Evolutionary conservation across 106 monocot species (phyloP), one percentile per base, ranked within the genome.

Genomic region (Acorus gramineus): DNA sequence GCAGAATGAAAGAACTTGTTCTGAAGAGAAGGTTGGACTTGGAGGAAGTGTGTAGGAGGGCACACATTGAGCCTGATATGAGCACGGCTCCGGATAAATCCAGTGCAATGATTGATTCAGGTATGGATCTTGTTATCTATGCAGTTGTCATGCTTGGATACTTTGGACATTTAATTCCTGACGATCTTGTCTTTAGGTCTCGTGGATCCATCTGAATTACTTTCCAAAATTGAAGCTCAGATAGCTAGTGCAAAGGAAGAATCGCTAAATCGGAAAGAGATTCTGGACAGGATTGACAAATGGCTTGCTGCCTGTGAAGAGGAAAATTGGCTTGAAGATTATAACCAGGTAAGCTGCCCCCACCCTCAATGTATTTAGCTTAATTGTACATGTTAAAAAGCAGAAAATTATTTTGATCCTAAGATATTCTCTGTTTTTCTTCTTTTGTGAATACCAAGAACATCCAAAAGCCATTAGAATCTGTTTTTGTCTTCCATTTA

Each of bases 311-410:
- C 86, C 62, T 87, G 90, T 74, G 94, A 86, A 70, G 94, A 95
- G 70, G 94, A 95, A 74, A 78, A 68, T 46, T 95, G 94, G 94
- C 90, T 95, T 9, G 86, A 90, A 80, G 90, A 86, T 56, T 95
- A 90, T 62, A 90, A 80, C 71, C 84, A 80, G 67, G 94, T 90
- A 77, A 3, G 28, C 28, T 28, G 28, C 1, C 28, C 28, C 28
- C 28, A 28, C 28, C 28, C 28, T 28, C 28, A 28, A 28, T 28
- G 1, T 28, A 28, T 28, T 28, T 28, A 28, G 28, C 28, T 28
- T 28, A 28, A 28, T 28, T 28, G 28, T 28, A 28, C 28, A 28
- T 28, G 28, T 28, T 28, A 28, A 28, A 28, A 28, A 28, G 28
- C 28, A 28, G 28, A 28, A 28, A 28, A 28, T 28, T 28, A 28